These are phyloP conservation scores for Xylaria sp. DNA, from an alignment of 2,329 filamentous ascomycete species.

Conservation along the genomic window DNA sequence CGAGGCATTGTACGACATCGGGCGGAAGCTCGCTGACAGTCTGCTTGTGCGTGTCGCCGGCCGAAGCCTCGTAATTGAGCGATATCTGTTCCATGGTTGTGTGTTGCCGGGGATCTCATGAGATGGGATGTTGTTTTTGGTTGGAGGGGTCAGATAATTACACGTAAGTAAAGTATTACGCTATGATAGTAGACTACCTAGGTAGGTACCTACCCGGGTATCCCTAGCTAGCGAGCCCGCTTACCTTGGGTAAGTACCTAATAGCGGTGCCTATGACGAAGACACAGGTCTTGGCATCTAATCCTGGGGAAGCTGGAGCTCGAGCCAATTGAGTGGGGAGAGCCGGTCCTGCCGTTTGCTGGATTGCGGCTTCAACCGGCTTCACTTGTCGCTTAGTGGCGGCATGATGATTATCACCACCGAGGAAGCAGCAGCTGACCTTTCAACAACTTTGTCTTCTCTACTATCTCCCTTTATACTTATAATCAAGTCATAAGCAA, in stretches of 20 bases:
- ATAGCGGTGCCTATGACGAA: not conserved
- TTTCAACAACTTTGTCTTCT: conserved; percentile 10
- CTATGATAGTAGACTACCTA: not conserved
- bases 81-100: conserved; percentile 70
- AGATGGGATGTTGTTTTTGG: conserved; percentile 19
- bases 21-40: conserved; percentile 75
- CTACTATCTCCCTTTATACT: not conserved
- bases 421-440: conserved; percentile 34
- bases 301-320: conserved; percentile 27
- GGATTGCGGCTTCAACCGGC: conserved; percentile 36
- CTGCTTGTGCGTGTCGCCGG: conserved; percentile 76
- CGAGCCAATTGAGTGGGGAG: conserved; percentile 14
- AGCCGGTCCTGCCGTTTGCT: not conserved
- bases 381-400: conserved; percentile 37
- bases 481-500: conserved; percentile 16
- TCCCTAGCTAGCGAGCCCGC: too few species aligned
- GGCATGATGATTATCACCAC: conserved; percentile 29
- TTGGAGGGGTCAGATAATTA: conserved; percentile 35
- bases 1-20: conserved; percentile 89
- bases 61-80: conserved; percentile 79
- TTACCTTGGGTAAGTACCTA: not conserved
- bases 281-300: conserved; percentile 15
- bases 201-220: not conserved
- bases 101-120: not conserved
- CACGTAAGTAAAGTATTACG: too few species aligned